These are phyloP conservation scores for Penicillium glabrum DNA, from an alignment of 2,329 filamentous ascomycete species.

Conservation along the genomic window DNA sequence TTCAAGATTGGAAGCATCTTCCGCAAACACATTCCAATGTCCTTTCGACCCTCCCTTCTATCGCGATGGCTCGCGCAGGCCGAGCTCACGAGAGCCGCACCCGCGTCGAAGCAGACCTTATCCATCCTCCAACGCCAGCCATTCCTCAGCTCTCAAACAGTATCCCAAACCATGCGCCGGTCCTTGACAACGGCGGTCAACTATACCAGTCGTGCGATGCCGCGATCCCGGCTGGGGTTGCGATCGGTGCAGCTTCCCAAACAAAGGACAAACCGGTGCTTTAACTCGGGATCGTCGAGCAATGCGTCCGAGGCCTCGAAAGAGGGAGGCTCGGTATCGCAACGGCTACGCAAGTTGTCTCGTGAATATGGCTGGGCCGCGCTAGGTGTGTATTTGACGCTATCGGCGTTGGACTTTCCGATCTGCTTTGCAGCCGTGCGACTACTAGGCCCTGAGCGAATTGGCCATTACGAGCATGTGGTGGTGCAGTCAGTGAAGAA, in stretches of 20 bases:
- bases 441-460: constrained; percentile 77
- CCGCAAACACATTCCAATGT: constrained; percentile 1
- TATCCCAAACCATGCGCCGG: neutral
- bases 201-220: neutral
- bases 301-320: constrained; percentile 21
- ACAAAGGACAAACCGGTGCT: constrained; percentile 21
- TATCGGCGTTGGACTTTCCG: constrained; percentile 88
- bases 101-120: neutral
- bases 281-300: constrained; percentile 25
- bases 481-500: constrained; percentile 40
- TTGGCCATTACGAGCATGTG: constrained; percentile 60
- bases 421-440: constrained; percentile 91
- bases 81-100: constrained; percentile 10
- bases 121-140: constrained; percentile 1
- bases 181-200: neutral
- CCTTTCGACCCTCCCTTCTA: constrained; percentile 11
- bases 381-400: constrained; percentile 80
- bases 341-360: constrained; percentile 76
- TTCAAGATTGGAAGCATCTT: neutral
- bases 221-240: neutral
- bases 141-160: neutral
- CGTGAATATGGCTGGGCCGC: constrained; percentile 94
- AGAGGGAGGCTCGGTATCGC: constrained; percentile 58
- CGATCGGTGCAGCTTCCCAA: constrained; percentile 1
- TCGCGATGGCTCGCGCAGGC: constrained; percentile 25